Conservation (phyloP, 2,329 filamentous ascomycete species). For the Apiospora arundinis region DNA sequence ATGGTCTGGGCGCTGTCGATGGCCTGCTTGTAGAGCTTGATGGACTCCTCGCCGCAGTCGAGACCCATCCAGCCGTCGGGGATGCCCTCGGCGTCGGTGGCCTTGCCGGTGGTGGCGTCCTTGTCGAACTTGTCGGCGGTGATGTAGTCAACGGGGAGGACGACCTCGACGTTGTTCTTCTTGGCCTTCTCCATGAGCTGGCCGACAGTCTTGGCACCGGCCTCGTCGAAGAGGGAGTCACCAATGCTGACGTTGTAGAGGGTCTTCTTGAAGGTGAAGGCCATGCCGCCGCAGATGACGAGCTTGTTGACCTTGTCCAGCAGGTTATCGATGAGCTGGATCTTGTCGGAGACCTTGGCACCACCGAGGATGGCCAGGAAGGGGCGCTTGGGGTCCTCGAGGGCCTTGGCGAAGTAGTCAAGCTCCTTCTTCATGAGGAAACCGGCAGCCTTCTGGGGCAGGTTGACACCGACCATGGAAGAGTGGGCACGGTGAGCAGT, state of each 20-base stretch:
- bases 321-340: conserved; percentile 98
- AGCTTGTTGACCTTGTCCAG: conserved; percentile 97
- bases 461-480: conserved; percentile 97
- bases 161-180: conserved; percentile 93
- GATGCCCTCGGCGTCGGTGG: conserved; percentile 87
- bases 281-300: conserved; percentile 97
- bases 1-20: conserved; percentile 93
- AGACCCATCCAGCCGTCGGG: conserved; percentile 98
- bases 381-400: conserved; percentile 90
- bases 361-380: conserved; percentile 99
- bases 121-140: conserved; percentile 94
- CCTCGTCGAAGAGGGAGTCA: conserved; percentile 90
- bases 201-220: conserved; percentile 88
- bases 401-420: conserved; percentile 97
- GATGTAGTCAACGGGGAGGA: conserved; percentile 93
- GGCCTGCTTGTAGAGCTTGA: conserved; percentile 85
- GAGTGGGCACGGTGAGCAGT: conserved; percentile 98
- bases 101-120: conserved; percentile 80
- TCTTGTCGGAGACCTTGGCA: conserved; percentile 99
- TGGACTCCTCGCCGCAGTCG: conserved; percentile 88
- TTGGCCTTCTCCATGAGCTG: conserved; percentile 93
- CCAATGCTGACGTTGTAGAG: conserved; percentile 89
- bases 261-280: conserved; percentile 99
- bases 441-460: conserved; percentile 95
- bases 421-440: conserved; percentile 99